Percentiles rank a stretch among this genome's conserved stretches.
phyloP scores from a whole-genome alignment of 305 asterid species.

The Petunia hybrid region DNA sequence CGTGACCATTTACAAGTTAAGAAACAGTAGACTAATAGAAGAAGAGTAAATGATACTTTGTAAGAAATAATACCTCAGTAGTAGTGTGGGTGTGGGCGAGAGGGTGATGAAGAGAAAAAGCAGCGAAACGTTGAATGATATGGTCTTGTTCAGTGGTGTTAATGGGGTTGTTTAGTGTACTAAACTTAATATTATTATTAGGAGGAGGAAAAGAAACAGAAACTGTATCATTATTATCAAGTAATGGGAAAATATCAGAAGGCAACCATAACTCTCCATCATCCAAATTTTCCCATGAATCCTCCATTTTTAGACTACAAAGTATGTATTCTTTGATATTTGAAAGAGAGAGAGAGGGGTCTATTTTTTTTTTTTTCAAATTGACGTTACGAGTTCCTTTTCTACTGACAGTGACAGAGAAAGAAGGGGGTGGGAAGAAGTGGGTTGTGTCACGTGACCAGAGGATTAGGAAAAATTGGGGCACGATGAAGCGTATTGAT shows the following conservation, averaged over 20 bases:
- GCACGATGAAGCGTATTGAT: not conserved
- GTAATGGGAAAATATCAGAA: conserved; percentile 42
- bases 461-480: not conserved
- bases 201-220: conserved; percentile 6
- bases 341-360: conserved; percentile 28
- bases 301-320: conserved; percentile 33
- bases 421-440: not conserved
- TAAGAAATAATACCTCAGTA: conserved; percentile 1
- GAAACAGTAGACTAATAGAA: not conserved
- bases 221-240: conserved; percentile 25
- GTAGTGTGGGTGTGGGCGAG: not conserved
- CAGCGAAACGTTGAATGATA: not conserved
- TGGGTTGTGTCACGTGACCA: conserved; percentile 10
- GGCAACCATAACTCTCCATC: conserved; percentile 52
- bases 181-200: not conserved
- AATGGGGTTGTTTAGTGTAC: too few relatives aligned
- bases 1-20: too few relatives aligned
- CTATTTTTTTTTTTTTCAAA: conserved; percentile 11
- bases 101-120: not conserved
- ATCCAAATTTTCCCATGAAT: conserved; percentile 36
- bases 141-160: not conserved
- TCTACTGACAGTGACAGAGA: conserved; percentile 3
- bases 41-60: not conserved
- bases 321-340: not conserved
- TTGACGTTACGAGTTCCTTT: conserved; percentile 34